Conservation (phyloP, 192 early-diverging fungal species). For the Backusella luteola region DNA sequence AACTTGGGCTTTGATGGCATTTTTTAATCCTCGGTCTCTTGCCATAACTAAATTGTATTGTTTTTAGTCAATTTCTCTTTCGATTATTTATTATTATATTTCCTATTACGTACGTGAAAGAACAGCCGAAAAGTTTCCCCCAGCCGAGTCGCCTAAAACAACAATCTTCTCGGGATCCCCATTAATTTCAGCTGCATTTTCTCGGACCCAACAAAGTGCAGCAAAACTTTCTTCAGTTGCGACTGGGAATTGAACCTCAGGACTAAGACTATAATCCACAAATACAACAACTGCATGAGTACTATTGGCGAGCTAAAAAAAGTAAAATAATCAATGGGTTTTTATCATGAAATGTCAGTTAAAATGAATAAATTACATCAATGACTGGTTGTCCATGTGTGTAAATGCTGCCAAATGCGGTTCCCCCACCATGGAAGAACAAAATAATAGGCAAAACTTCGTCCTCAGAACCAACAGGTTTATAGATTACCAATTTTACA, state of each 20-base stretch:
- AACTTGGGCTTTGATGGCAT: neutral
- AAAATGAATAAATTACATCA: neutral
- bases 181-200: neutral
- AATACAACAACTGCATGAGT: constrained; percentile 11
- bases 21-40: neutral
- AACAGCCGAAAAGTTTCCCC: constrained; percentile 15
- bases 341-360: too few species aligned
- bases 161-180: constrained; percentile 4
- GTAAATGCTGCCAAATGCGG: neutral
- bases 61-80: neutral
- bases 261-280: constrained; percentile 18
- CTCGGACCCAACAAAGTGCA: constrained; percentile 4
- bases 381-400: neutral
- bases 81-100: neutral
- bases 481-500: neutral
- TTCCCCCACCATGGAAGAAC: neutral
- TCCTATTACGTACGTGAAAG: neutral
- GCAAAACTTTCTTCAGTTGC: constrained; percentile 17
- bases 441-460: neutral
- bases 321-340: too few species aligned
- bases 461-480: neutral
- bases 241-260: constrained; percentile 1
- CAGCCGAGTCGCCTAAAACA: constrained; percentile 20
- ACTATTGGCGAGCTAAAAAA: neutral
- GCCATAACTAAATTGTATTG: neutral